phyloP scores from a whole-genome alignment of 2,329 filamentous ascomycete species.

The Helotiales sp. region DNA sequence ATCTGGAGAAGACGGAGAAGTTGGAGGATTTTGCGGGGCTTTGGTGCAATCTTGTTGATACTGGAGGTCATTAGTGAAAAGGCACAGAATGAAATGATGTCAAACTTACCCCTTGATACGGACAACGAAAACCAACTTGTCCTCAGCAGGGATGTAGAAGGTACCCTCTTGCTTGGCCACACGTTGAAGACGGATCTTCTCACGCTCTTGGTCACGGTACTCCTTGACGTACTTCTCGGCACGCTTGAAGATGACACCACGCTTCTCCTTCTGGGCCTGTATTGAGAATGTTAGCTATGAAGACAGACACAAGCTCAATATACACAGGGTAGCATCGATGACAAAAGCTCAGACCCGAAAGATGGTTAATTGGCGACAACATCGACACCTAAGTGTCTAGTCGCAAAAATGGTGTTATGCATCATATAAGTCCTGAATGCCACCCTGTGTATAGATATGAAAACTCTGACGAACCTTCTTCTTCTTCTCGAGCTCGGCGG shows the following conservation, averaged over 20 bases:
- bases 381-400: constrained; percentile 87
- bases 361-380: constrained; percentile 99
- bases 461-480: constrained; percentile 69
- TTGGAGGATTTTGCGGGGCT: constrained; percentile 99
- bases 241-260: constrained; percentile 98
- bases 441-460: constrained; percentile 36
- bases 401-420: constrained; percentile 83
- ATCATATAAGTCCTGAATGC: constrained; percentile 68
- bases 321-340: constrained; percentile 33
- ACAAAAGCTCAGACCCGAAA: constrained; percentile 91
- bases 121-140: constrained; percentile 96
- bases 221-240: constrained; percentile 99
- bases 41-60: constrained; percentile 99
- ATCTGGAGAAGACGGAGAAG: constrained; percentile 99
- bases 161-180: constrained; percentile 89
- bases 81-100: constrained; percentile 7
- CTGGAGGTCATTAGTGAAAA: constrained; percentile 49
- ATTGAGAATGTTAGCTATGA: constrained; percentile 46
- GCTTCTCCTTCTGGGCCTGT: constrained; percentile 98
- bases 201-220: constrained; percentile 97
- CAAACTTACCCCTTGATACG: constrained; percentile 90
- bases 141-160: constrained; percentile 93
- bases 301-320: constrained; percentile 13
- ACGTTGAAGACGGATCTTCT: constrained; percentile 93
- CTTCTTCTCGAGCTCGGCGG: constrained; percentile 80